Percentiles rank a stretch among this genome's conserved stretches.
Conservation (phyloP, 495 filamentous ascomycete genomes). For the Aspergillus sclerotioniger region DNA sequence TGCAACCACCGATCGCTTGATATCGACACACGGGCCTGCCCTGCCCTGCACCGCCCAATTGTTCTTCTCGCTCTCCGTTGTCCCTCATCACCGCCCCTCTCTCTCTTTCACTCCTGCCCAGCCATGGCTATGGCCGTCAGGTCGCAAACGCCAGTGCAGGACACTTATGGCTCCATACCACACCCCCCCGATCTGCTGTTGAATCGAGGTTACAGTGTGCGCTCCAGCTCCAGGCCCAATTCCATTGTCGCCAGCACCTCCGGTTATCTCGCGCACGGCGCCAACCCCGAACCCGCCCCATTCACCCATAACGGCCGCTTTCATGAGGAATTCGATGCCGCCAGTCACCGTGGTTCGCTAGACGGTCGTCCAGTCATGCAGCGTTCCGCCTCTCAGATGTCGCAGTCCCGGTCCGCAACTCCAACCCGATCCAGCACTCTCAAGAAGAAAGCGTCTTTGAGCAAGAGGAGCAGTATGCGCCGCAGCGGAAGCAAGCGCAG, state of each 20-base stretch:
- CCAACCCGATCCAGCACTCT: constrained; percentile 75
- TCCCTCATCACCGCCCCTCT: constrained; percentile 5
- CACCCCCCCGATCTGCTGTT: constrained; percentile 28
- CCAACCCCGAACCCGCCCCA: constrained; percentile 39
- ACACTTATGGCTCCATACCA: constrained; percentile 35
- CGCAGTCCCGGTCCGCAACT: constrained; percentile 46
- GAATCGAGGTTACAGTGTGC: constrained; percentile 32
- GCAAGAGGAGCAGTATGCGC: constrained; percentile 69
- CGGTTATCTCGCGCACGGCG: constrained; percentile 38
- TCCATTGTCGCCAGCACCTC: constrained; percentile 39
- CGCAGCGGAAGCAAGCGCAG: constrained; percentile 74
- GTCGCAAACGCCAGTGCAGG: constrained; percentile 46
- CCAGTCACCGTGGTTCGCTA: constrained; percentile 62
- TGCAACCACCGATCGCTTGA: constrained; percentile 8
- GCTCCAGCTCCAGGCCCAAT: constrained; percentile 37
- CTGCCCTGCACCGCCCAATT: constrained; percentile 19
- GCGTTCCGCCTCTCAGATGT: constrained; percentile 53
- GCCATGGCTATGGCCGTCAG: constrained; percentile 44
- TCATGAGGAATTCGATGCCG: constrained; percentile 69
- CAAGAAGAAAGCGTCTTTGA: constrained; percentile 80
- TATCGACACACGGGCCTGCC: constrained; percentile 19
- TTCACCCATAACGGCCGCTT: constrained; percentile 53
- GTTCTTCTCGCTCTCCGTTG: neutral
- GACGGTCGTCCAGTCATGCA: constrained; percentile 46
- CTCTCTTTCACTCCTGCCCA: constrained; percentile 9